Base-by-base conservation (phyloP, 1,139 yeast species). In the Suhomyces terraborum region DNA sequence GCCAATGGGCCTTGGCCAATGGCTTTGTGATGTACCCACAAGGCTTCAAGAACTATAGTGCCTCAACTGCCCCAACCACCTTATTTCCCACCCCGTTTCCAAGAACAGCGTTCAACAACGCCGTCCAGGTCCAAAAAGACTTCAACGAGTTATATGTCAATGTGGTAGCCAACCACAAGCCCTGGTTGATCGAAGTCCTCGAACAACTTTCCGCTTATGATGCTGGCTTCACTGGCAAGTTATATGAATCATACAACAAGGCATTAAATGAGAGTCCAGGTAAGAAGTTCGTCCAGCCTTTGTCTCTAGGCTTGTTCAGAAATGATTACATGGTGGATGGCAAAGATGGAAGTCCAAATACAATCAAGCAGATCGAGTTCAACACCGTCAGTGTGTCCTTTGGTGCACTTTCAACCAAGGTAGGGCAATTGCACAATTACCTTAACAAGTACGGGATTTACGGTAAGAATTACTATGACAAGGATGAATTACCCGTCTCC, bases 341-440 rank as follows among this genome's bases (percentile, higher is more conserved):
- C 17, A 62, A 69, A 21, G 50, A 62, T 14, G 66, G 60, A 63
- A 65, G 12, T 31, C 46, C 10, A 62, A 64, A 20, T 20, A 64
- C 65, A 22, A 84, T 93, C 56, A 91, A 91, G 58, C 98, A 94
- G 62, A 91, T 93, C 40, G 99, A 93, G 60, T 93, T 91, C 68
- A 93, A 93, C 62, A 89, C 98, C 1, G 91, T 93, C 3, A 85
- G 96, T 54, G 96, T 93, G 2, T 89, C 98, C 1, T 93, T 93
- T 69, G 97, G 95, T 17, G 97, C 95, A 0, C 72, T 93, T 41
- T 84, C 96, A 1, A 64, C 88, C 10, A 85, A 84, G 57, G 91
- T 88, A 16, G 87, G 95, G 16, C 73, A 79, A 53, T 68, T 88
- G 45, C 98, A 93, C 61, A 66, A 74, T 26, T 87, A 74, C 53